Conservation (phyloP, 2,329 filamentous ascomycete species). For the Pseudomassariella vexata region DNA sequence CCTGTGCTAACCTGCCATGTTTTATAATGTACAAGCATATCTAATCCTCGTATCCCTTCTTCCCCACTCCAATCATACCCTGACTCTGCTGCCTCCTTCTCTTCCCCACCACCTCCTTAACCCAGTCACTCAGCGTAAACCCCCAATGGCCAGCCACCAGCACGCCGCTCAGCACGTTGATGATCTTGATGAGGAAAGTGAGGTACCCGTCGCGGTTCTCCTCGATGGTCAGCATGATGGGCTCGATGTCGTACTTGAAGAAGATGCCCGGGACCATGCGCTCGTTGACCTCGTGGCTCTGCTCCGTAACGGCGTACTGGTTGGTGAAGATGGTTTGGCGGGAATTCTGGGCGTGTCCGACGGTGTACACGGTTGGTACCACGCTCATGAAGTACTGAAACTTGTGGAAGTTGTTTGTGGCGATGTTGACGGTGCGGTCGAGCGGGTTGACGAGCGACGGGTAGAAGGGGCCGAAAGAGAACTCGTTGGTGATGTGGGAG, state of each 20-base stretch:
- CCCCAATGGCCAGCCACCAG: slow-evolving; percentile 92
- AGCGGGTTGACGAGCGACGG: slow-evolving; percentile 90
- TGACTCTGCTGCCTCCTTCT: slow-evolving; percentile 38
- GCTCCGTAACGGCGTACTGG: slow-evolving; percentile 95
- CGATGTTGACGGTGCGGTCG: slow-evolving; percentile 78
- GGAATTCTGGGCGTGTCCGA: slow-evolving; percentile 34
- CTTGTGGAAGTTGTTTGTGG: slow-evolving; percentile 78
- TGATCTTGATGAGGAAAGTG: slow-evolving; percentile 69
- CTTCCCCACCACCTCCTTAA: slow-evolving; percentile 48
- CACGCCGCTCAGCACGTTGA: slow-evolving; percentile 88
- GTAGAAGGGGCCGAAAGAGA: slow-evolving; percentile 97
- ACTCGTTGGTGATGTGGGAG: slow-evolving; percentile 90
- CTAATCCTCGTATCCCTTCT: slow-evolving; percentile 29
- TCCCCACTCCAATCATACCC: slow-evolving; percentile 43
- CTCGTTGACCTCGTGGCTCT: slow-evolving; percentile 66
- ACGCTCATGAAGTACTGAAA: slow-evolving; percentile 97
- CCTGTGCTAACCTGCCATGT: slow-evolving; percentile 1
- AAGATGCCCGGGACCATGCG: slow-evolving; percentile 81
- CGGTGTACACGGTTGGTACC: slow-evolving; percentile 88
- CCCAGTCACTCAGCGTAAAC: slow-evolving; percentile 79
- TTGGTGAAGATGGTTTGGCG: slow-evolving; percentile 76
- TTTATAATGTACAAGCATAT: not conserved
- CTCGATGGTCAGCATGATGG: slow-evolving; percentile 78
- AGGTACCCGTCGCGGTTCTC: slow-evolving; percentile 75
- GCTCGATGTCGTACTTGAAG: slow-evolving; percentile 98